These are phyloP conservation scores for Tylopilus orsonianus DNA, from an alignment of 1,284 basidiomycete species.

Conservation along the genomic window DNA sequence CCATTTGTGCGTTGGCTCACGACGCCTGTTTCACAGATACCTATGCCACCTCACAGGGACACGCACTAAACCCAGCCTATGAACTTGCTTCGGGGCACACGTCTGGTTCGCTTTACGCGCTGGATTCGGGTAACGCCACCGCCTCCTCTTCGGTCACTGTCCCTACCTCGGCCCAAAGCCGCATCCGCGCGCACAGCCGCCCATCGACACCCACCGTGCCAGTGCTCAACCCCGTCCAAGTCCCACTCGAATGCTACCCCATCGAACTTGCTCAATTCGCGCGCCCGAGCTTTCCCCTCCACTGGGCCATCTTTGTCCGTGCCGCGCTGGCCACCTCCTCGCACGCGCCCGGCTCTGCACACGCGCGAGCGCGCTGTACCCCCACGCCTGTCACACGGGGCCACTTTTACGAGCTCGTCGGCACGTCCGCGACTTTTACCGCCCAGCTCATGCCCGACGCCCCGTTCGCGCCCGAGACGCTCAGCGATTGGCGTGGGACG, in stretches of 20 bases:
- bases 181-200: not conserved
- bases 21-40: not conserved
- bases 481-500: slow-evolving; percentile 25
- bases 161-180: not conserved
- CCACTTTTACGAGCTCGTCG: slow-evolving; percentile 30
- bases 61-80: not conserved
- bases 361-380: not conserved
- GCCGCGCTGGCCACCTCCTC: slow-evolving; percentile 8
- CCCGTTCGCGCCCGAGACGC: slow-evolving; percentile 5
- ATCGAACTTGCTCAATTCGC: slow-evolving; percentile 34
- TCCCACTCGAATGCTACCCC: slow-evolving; percentile 22
- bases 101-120: not conserved
- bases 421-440: slow-evolving; percentile 27
- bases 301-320: slow-evolving; percentile 32
- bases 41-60: not conserved
- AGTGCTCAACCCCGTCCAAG: slow-evolving; percentile 16
- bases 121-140: not conserved
- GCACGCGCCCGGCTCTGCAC: not conserved
- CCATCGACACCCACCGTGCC: slow-evolving; percentile 2
- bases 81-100: not conserved
- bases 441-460: slow-evolving; percentile 10
- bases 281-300: slow-evolving; percentile 22
- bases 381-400: slow-evolving; percentile 3
- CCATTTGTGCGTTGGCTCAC: not conserved
- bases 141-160: not conserved